Conservation (phyloP, 768 basidiomycete genomes). For the Pholiota molesta region DNA sequence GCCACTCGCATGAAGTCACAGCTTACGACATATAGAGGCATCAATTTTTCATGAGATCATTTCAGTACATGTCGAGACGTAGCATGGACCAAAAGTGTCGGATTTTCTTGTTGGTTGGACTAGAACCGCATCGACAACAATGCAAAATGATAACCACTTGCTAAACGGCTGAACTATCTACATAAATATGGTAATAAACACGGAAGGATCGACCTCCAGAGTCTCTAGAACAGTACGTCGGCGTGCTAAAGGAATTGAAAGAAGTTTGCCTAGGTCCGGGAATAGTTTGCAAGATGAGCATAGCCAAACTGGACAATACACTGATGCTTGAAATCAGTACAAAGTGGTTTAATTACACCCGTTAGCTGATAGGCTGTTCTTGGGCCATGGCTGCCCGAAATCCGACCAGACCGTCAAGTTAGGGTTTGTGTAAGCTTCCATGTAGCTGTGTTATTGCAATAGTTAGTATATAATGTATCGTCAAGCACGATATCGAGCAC, state of each 20-base stretch:
- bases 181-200: not conserved
- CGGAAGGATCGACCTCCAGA: not conserved
- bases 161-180: not conserved
- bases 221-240: not conserved
- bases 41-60: not conserved
- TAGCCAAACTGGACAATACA: not conserved
- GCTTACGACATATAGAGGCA: constrained; percentile 10
- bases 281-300: not conserved
- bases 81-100: not conserved
- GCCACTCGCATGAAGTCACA: constrained; percentile 8
- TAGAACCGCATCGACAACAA: not conserved
- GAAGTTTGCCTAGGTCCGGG: not conserved
- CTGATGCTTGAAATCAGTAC: not conserved
- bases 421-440: constrained; percentile 66
- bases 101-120: too few species aligned
- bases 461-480: constrained; percentile 17
- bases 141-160: not conserved
- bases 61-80: too few species aligned
- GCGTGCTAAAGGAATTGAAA: not conserved
- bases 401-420: constrained; percentile 49
- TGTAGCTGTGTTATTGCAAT: constrained; percentile 43
- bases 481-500: constrained; percentile 7
- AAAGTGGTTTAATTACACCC: not conserved
- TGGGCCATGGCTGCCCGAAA: constrained; percentile 55
- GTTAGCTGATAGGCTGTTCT: constrained; percentile 40